Percentiles rank a stretch among this genome's conserved stretches.
phyloP scores from a whole-genome alignment of 805 yeast species.

The Lachancea thermotolerans region DNA sequence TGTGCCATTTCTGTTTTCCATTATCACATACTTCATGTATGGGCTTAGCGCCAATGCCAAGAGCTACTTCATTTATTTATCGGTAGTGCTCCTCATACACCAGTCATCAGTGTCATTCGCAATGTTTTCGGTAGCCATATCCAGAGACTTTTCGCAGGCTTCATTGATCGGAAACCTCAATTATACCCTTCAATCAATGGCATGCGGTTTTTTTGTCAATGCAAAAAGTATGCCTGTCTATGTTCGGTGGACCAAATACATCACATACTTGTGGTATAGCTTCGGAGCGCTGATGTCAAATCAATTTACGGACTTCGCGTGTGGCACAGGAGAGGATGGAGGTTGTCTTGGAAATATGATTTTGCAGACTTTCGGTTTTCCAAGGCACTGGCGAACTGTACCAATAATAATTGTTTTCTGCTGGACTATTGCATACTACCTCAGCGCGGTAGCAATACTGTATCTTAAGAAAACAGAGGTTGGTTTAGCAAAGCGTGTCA shows the following conservation, averaged over 20 bases:
- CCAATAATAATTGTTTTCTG: constrained; percentile 57
- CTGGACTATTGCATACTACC: constrained; percentile 51
- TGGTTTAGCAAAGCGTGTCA: constrained; percentile 20
- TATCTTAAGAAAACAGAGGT: constrained; percentile 38
- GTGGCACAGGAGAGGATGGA: constrained; percentile 38
- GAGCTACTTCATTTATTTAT: constrained; percentile 57
- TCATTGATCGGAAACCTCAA: constrained; percentile 54
- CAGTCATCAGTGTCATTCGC: constrained; percentile 33
- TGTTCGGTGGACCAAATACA: constrained; percentile 76
- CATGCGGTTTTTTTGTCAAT: constrained; percentile 76
- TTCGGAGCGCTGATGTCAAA: constrained; percentile 64
- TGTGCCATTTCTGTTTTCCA: constrained; percentile 50
- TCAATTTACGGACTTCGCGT: constrained; percentile 56
- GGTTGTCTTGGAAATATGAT: constrained; percentile 42
- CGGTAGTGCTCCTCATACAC: constrained; percentile 49
- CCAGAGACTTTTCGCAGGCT: constrained; percentile 56
- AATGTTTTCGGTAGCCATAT: constrained; percentile 40
- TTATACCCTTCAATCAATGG: constrained; percentile 67
- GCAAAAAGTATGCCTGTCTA: constrained; percentile 72
- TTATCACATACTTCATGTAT: constrained; percentile 68
- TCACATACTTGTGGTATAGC: constrained; percentile 71
- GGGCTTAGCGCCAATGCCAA: constrained; percentile 50
- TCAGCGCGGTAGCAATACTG: constrained; percentile 43
- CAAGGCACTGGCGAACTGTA: constrained; percentile 53
- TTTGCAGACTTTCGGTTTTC: constrained; percentile 52